Conservation (phyloP, 2,329 filamentous ascomycete genomes). For the Venturia carpophila region DNA sequence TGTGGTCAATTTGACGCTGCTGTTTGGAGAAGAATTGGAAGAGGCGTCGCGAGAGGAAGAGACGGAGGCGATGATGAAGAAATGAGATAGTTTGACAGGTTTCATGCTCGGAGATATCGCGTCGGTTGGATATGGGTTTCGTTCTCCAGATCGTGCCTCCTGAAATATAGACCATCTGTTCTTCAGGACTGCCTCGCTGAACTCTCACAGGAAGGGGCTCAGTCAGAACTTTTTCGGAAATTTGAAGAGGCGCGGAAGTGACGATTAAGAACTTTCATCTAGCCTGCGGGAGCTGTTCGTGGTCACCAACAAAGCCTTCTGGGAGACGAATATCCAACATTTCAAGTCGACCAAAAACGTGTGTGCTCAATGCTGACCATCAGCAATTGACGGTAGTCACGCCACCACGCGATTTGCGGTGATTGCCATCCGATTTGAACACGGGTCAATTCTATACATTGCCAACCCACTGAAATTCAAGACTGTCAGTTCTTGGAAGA, state of each 20-base stretch:
- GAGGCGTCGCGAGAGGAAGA: constrained; percentile 8
- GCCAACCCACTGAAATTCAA: no score
- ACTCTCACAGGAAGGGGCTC: no score
- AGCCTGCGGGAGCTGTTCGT: no score
- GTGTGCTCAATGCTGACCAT: not conserved
- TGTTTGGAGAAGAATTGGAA: constrained; percentile 29
- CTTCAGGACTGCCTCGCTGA: no score
- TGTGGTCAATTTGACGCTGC: constrained; percentile 70
- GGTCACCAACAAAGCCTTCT: no score
- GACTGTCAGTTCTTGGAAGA: no score
- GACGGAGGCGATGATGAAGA: not conserved
- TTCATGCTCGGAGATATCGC: not conserved
- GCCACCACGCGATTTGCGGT: not conserved
- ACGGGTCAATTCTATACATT: no score
- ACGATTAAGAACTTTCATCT: no score
- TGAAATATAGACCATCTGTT: no score
- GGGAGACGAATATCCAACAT: no score
- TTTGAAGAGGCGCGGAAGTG: no score
- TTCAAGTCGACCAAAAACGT: not conserved
- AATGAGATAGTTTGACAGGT: not conserved
- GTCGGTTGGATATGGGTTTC: not conserved
- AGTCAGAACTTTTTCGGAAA: no score
- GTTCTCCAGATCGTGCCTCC: not conserved
- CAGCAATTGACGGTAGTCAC: not conserved
- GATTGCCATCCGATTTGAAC: not conserved